Evolutionary conservation across 768 basidiomycete species (phyloP).

Genomic region (Trametes villosa): DNA sequence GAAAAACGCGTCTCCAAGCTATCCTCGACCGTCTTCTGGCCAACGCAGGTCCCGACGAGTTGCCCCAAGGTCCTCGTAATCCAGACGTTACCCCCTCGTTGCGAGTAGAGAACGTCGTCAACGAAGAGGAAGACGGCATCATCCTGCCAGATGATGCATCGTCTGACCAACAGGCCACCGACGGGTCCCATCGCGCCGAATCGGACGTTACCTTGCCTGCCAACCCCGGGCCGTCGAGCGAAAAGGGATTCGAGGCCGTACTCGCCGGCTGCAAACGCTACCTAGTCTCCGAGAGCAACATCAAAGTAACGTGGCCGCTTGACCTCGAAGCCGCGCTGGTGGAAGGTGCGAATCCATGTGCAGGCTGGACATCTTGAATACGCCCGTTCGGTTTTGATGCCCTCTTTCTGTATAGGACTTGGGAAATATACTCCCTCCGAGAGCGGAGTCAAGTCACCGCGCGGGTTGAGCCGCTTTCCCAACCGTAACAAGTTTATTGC

Average conservation of each 20-base stretch:
- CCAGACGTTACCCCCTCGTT: no score
- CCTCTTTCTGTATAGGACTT: conserved; percentile 51
- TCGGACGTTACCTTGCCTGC: neutral
- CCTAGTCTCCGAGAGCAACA: conserved; percentile 69
- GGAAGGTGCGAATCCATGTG: conserved; percentile 55
- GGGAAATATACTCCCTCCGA: conserved; percentile 74
- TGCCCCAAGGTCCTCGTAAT: no score
- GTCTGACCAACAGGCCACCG: no score
- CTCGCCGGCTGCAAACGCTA: conserved; percentile 73
- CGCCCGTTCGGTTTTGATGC: conserved; percentile 11
- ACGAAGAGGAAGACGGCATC: no score
- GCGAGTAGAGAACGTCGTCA: no score
- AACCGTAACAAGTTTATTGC: conserved; percentile 83
- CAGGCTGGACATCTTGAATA: neutral
- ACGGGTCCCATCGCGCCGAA: no score
- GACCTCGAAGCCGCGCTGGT: conserved; percentile 78
- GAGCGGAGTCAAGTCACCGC: conserved; percentile 71
- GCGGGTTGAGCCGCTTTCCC: conserved; percentile 75
- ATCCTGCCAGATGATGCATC: no score
- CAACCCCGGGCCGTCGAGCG: conserved; percentile 21
- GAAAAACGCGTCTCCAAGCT: no score
- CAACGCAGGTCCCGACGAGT: no score
- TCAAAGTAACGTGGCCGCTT: conserved; percentile 80
- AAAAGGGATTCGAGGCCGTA: conserved; percentile 66
- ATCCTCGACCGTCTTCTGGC: no score